Percentiles rank a stretch among this genome's conserved stretches.
Evolutionary conservation across 1,284 basidiomycete species (phyloP).

Genomic region (Cryptococcus sp.): DNA sequence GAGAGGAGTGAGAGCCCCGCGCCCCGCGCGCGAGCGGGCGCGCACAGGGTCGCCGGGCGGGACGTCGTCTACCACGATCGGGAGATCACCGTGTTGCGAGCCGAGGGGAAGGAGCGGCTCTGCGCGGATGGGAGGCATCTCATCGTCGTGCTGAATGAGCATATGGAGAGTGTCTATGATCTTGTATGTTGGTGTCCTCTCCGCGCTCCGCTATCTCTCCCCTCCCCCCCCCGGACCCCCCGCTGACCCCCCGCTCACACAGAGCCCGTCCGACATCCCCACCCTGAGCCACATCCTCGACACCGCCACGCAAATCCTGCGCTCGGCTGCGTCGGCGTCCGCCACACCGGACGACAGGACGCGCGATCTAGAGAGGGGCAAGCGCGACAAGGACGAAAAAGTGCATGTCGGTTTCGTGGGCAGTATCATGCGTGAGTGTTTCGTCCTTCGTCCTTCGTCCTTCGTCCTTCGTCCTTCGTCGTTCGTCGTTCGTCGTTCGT

Average conservation of each 20-base stretch:
- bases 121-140: slow-evolving; percentile 40
- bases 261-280: slow-evolving; percentile 46
- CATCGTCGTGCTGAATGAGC: slow-evolving; percentile 42
- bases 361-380: slow-evolving; percentile 18
- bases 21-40: slow-evolving; percentile 2
- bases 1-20: background rate
- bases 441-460: too few species aligned
- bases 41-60: slow-evolving; percentile 22
- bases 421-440: slow-evolving; percentile 31
- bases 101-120: slow-evolving; percentile 39
- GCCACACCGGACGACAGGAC: background rate
- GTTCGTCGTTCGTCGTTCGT: too few species aligned
- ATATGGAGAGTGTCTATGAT: slow-evolving; percentile 44
- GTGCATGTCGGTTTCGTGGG: slow-evolving; percentile 43
- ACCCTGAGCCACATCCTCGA: slow-evolving; percentile 40
- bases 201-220: background rate
- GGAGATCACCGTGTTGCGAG: slow-evolving; percentile 38
- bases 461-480: too few species aligned
- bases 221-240: background rate
- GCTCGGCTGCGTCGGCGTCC: background rate
- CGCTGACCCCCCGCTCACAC: background rate
- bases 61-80: slow-evolving; percentile 38
- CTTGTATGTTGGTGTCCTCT: slow-evolving; percentile 42
- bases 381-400: slow-evolving; percentile 14
- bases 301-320: slow-evolving; percentile 26